A percentile compares a stretch with the other conserved stretches of the same genome.
Evolutionary conservation across 2,329 filamentous ascomycete genomes (phyloP).

Genomic region (Nothomitra cinnamomea): DNA sequence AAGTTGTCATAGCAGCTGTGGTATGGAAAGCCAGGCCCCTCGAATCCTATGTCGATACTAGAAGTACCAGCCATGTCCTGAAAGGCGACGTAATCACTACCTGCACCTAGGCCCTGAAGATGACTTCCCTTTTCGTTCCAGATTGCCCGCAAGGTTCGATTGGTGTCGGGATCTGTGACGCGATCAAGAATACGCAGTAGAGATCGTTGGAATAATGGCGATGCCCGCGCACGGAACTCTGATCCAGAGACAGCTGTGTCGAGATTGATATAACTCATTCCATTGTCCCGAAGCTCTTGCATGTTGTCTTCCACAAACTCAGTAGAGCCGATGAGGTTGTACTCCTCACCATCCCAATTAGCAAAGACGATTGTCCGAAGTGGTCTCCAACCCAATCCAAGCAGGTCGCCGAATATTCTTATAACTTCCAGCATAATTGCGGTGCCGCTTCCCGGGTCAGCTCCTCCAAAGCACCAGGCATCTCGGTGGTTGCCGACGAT

Average conservation of each 20-base stretch:
- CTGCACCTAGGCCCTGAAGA: slow-evolving; percentile 53
- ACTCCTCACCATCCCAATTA: slow-evolving; percentile 88
- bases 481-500: slow-evolving; percentile 90
- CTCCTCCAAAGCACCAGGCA: slow-evolving; percentile 76
- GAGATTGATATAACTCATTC: slow-evolving; percentile 79
- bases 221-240: slow-evolving; percentile 61
- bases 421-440: slow-evolving; percentile 83
- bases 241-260: slow-evolving; percentile 64
- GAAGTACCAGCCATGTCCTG: slow-evolving; percentile 82
- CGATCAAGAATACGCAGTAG: slow-evolving; percentile 58
- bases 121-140: slow-evolving; percentile 51
- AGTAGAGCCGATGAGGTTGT: slow-evolving; percentile 85
- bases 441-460: slow-evolving; percentile 73
- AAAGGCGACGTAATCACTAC: slow-evolving; percentile 76
- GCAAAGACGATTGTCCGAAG: slow-evolving; percentile 92
- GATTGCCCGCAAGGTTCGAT: slow-evolving; percentile 53
- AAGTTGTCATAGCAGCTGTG: slow-evolving; percentile 83
- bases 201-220: slow-evolving; percentile 59
- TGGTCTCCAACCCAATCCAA: slow-evolving; percentile 67
- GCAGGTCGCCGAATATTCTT: slow-evolving; percentile 65
- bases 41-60: slow-evolving; percentile 74
- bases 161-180: slow-evolving; percentile 52
- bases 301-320: slow-evolving; percentile 84
- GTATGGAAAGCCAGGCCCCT: slow-evolving; percentile 45
- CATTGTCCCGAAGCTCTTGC: slow-evolving; percentile 53